Evolutionary conservation across 768 basidiomycete genomes (phyloP).

Genomic region (Psilocybe subaeruginosa): DNA sequence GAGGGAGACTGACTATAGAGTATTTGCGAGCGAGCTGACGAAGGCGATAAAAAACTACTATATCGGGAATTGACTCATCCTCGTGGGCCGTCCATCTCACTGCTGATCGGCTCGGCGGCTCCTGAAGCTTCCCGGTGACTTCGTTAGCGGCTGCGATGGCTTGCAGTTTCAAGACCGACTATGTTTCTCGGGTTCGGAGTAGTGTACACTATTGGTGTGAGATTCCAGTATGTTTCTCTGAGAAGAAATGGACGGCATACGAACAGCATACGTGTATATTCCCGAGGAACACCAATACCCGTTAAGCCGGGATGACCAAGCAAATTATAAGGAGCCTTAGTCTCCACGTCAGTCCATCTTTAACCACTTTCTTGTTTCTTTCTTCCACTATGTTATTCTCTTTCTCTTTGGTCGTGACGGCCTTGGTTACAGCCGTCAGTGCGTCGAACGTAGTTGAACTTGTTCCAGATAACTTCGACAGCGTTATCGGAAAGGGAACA

Average conservation of each 20-base stretch:
- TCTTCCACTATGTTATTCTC: conserved; percentile 60
- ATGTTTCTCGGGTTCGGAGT: not conserved
- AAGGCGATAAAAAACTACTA: conserved; percentile 28
- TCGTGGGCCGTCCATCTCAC: conserved; percentile 4
- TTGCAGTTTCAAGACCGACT: conserved; percentile 1
- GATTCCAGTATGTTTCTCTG: not conserved
- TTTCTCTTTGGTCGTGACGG: conserved; percentile 56
- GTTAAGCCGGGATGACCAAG: conserved; percentile 36
- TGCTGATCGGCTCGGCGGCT: conserved; percentile 12
- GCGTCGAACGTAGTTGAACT: conserved; percentile 90
- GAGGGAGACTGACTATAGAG: not conserved
- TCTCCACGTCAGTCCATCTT: conserved; percentile 35
- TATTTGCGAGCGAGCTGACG: conserved; percentile 15
- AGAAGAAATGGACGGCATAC: not conserved
- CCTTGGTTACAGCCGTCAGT: conserved; percentile 53
- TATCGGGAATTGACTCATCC: conserved; percentile 25
- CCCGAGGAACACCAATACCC: not conserved
- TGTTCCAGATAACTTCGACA: conserved; percentile 73
- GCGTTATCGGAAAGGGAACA: conserved; percentile 74
- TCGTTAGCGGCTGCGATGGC: conserved; percentile 5
- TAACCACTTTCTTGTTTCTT: conserved; percentile 19
- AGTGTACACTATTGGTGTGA: not conserved
- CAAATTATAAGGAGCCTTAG: conserved; percentile 24
- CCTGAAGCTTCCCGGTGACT: not conserved
- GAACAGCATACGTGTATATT: not conserved